Evolutionary conservation across 1,139 yeast genomes (phyloP), one percentile per base, ranked within the genome.

Genomic region (Saccharomyces hybrid): DNA sequence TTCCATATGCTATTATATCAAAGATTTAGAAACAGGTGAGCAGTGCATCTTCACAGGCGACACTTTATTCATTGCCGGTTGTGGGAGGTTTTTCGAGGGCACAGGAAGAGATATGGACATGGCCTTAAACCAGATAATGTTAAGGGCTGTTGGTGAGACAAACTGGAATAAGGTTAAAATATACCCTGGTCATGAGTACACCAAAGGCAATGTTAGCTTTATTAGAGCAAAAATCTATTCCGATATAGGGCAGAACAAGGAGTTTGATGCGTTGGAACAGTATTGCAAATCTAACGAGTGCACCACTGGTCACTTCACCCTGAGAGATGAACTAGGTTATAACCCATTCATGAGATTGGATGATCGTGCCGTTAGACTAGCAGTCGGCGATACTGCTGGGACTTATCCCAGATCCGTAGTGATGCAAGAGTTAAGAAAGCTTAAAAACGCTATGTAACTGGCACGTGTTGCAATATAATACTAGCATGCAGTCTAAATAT

Each of bases 11-110:
- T 93, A 89, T 72, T 87, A 73, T 62, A 88, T 81, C 0, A 75
- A 75, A 52, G 98, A 93, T 68, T 62, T 70, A 11, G 71, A 73
- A 38, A 81, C 89, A 1, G 76, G 76, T 34, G 81, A 90, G 61
- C 77, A 76, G 60, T 93, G 86, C 1, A 91, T 93, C 2, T 89
- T 93, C 71, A 89, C 98, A 0, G 99, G 99, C 8, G 99, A 93
- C 70, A 93, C 99, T 0, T 75, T 93, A 52, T 95, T 93, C 72
- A 88, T 80, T 52, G 89, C 95, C 51, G 99, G 99, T 1, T 91
- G 98, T 69, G 99, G 99, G 8, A 78, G 98, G 52, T 93, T 93
- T 71, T 93, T 93, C 68, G 99, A 93, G 73, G 99, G 98, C 3
- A 77, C 79, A 13, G 91, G 93, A 0, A 73, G 72, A 32, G 86